These are phyloP conservation scores for Trichoderma gracile DNA, from an alignment of 2,329 filamentous ascomycete genomes.

Conservation along the genomic window DNA sequence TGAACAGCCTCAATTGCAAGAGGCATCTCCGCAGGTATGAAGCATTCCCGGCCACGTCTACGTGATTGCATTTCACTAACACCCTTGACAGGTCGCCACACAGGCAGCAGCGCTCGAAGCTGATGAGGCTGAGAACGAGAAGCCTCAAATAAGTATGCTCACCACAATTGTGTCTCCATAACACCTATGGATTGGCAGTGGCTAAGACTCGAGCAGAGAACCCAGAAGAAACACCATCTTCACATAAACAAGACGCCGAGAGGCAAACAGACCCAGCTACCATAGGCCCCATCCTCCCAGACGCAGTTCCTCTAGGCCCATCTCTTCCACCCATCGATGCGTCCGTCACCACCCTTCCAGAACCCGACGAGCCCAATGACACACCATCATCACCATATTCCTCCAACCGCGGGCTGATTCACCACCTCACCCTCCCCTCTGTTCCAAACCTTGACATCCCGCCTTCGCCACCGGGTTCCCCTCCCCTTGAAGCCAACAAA, in stretches of 20 bases:
- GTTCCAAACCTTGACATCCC: slow-evolving; percentile 74
- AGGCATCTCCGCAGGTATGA: neutral
- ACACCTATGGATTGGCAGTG: too few relatives aligned
- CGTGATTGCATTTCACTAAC: slow-evolving; percentile 10
- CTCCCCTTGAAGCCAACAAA: slow-evolving; percentile 53
- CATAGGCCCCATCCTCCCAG: slow-evolving; percentile 38
- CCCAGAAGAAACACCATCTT: neutral
- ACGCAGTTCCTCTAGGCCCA: slow-evolving; percentile 42
- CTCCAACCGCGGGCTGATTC: slow-evolving; percentile 62
- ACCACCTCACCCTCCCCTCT: slow-evolving; percentile 72
- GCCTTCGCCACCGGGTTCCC: slow-evolving; percentile 66
- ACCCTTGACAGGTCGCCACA: slow-evolving; percentile 7
- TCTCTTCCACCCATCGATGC: slow-evolving; percentile 40
- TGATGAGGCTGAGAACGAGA: slow-evolving; percentile 11
- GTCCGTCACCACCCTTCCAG: slow-evolving; percentile 26
- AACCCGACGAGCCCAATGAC: slow-evolving; percentile 30
- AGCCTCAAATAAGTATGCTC: neutral
- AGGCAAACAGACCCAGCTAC: slow-evolving; percentile 20
- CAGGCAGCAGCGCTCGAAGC: slow-evolving; percentile 11
- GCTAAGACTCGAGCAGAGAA: neutral
- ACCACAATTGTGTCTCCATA: neutral
- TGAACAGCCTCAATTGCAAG: slow-evolving; percentile 17
- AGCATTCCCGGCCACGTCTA: neutral
- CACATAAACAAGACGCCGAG: neutral
- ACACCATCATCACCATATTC: slow-evolving; percentile 63